Evolutionary conservation across 2,329 filamentous ascomycete species (phyloP).

Genomic region (Ophiosphaerella herpotricha): DNA sequence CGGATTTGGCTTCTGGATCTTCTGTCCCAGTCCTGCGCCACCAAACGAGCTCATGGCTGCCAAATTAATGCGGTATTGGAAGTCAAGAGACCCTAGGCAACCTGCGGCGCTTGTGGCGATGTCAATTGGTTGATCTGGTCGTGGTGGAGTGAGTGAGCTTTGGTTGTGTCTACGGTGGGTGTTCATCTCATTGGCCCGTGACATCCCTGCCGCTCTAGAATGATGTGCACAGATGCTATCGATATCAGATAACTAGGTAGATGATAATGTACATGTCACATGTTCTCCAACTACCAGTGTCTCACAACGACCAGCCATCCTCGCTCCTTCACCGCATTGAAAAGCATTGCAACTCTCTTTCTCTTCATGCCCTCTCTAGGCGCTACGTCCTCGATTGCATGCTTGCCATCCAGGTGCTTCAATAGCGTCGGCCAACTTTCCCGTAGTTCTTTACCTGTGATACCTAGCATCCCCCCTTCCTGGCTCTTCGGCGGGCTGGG

Average conservation of each 20-base stretch:
- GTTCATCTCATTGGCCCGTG: constrained; percentile 17
- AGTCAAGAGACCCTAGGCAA: too few relatives aligned
- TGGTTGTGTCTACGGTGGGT: constrained; percentile 16
- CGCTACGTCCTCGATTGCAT: constrained; percentile 83
- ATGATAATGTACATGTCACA: neutral
- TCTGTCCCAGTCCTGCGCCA: constrained; percentile 68
- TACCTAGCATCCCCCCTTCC: constrained; percentile 17
- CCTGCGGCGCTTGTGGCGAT: too few relatives aligned
- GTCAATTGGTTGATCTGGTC: constrained; percentile 3
- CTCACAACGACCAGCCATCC: constrained; percentile 59
- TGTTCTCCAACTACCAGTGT: constrained; percentile 39
- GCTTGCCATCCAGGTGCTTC: constrained; percentile 86
- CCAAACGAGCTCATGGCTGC: constrained; percentile 68
- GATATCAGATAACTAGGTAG: too few relatives aligned
- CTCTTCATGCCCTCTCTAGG: constrained; percentile 85
- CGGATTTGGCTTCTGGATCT: constrained; percentile 71
- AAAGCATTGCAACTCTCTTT: constrained; percentile 63
- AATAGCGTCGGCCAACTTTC: constrained; percentile 74
- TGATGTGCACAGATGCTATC: constrained; percentile 15
- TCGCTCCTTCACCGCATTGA: constrained; percentile 69
- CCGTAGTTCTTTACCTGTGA: constrained; percentile 50
- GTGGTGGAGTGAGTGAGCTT: constrained; percentile 28
- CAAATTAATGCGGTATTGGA: too few relatives aligned
- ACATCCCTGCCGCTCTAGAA: constrained; percentile 18
- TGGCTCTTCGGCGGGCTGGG: constrained; percentile 27